Evolutionary conservation across 2,329 filamentous ascomycete species (phyloP).

Genomic region (Cadophora malorum): DNA sequence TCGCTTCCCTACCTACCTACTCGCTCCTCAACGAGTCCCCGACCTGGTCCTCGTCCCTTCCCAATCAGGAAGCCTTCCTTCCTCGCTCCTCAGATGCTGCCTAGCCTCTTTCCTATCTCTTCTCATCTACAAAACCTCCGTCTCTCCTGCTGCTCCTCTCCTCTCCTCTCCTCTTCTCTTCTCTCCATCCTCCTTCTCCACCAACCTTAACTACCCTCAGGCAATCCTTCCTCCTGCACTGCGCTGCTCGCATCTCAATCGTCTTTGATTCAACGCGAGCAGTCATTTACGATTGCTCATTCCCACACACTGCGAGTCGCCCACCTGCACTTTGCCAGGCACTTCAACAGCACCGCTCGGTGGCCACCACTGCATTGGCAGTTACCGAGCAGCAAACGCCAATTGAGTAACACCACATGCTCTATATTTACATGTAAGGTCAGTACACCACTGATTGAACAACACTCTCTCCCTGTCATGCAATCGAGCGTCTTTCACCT

Average conservation of each 20-base stretch:
- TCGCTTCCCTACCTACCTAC: too few relatives aligned
- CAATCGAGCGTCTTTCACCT: neutral
- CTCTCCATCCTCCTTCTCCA: slow-evolving; percentile 11
- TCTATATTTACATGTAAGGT: slow-evolving; percentile 10
- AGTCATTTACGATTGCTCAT: slow-evolving; percentile 42
- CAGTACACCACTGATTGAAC: neutral
- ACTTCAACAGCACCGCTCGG: neutral
- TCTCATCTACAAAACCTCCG: slow-evolving; percentile 21
- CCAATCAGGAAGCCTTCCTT: neutral
- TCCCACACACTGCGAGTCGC: slow-evolving; percentile 24
- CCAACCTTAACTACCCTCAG: slow-evolving; percentile 9
- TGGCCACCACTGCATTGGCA: slow-evolving; percentile 1
- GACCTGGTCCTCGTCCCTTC: slow-evolving; percentile 17
- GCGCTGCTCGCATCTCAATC: neutral
- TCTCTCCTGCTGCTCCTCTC: slow-evolving; percentile 25
- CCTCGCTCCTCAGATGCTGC: neutral
- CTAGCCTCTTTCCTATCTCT: slow-evolving; percentile 10
- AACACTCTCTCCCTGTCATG: neutral
- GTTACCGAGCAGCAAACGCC: neutral
- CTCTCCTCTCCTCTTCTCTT: slow-evolving; percentile 13
- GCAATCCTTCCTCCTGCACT: slow-evolving; percentile 30
- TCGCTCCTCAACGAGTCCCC: neutral
- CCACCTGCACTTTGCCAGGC: slow-evolving; percentile 1
- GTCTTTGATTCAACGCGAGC: slow-evolving; percentile 28
- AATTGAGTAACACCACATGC: neutral